Base-by-base conservation (phyloP, 495 filamentous ascomycete genomes). In the Penicillium maclennaniae region DNA sequence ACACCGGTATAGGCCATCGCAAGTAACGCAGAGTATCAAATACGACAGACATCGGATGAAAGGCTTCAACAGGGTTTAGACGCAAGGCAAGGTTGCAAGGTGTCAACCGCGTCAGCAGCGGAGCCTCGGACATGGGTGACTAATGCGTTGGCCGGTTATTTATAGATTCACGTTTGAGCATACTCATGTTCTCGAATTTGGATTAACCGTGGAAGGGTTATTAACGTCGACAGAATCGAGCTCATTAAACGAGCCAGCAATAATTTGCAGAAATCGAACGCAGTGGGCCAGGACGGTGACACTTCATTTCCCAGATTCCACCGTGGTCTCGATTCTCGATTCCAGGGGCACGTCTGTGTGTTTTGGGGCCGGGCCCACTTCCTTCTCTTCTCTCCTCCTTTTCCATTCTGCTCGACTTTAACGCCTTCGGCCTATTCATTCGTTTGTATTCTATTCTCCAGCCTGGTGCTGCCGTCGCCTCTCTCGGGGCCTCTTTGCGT, bases 401-500 rank as follows among this genome's bases (percentile, higher is more conserved):
- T 52, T 63, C 45, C 44, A 58, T 44, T 60, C 60, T 39, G 57
- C 60, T 53, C 45, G 52, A 36, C 54, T 23, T 49, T 61, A 23
- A 23, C 43, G 42, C 20, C 20, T 19, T 27, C 7, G 23, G 19
- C 42, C 49, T 45, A 39, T 34, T 31, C 34, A 39, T 28, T 31
- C 34, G 49, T 51, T 25, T 45, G 43, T 17, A 45, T 60, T 61
- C 54, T 39, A 50, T 58, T 55, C 49, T 60, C 51, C 54, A 54
- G 58, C 55, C 58, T 61, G 59, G 59, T 49, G 59, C 59, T 61
- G 49, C 58, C 49, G 44, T 56, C 42, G 23, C 49, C 41, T 58
- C 34, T 21, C 47, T 67, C 54, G 42, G 38, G 38, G 38, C 43
- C 51, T 38, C 31, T 46, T 45, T 57, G 23, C 51, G 34, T 49